These are phyloP conservation scores for Aspergillus ruber DNA, from an alignment of 2,329 filamentous ascomycete genomes.

Conservation along the genomic window DNA sequence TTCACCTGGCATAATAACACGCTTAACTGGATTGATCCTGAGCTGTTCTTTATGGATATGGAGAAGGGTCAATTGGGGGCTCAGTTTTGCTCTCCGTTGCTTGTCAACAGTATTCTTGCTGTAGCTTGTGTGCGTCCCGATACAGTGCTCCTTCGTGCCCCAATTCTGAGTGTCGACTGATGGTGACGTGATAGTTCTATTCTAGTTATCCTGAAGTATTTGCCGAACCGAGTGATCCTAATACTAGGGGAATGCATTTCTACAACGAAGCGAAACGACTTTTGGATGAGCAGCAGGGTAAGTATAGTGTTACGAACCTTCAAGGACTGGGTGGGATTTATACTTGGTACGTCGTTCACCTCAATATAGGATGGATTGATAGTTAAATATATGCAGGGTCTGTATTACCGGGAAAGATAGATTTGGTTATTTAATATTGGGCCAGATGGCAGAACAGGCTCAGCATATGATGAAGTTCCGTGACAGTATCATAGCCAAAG, in stretches of 20 bases:
- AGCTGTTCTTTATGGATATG: slow-evolving; percentile 27
- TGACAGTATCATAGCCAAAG: background rate
- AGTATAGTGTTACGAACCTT: slow-evolving; percentile 14
- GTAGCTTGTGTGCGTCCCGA: slow-evolving; percentile 12
- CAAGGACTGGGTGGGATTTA: slow-evolving; percentile 16
- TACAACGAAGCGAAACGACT: slow-evolving; percentile 19
- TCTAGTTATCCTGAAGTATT: slow-evolving; percentile 15
- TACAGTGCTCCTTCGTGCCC: background rate
- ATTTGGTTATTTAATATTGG: slow-evolving; percentile 21
- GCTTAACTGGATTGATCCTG: slow-evolving; percentile 18
- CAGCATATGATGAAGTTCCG: slow-evolving; percentile 2
- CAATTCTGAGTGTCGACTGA: background rate
- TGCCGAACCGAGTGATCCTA: slow-evolving; percentile 8
- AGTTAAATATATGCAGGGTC: slow-evolving; percentile 4
- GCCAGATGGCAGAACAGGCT: slow-evolving; percentile 2
- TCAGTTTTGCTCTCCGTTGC: slow-evolving; percentile 23
- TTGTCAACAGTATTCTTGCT: slow-evolving; percentile 25
- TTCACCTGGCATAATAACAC: slow-evolving; percentile 18
- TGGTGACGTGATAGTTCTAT: slow-evolving; percentile 1
- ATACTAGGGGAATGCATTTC: slow-evolving; percentile 19
- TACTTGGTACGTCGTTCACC: slow-evolving; percentile 9
- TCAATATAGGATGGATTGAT: background rate
- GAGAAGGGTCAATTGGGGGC: slow-evolving; percentile 12
- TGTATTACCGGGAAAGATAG: slow-evolving; percentile 20
- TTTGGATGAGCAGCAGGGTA: slow-evolving; percentile 18